Evolutionary conservation across 2,329 filamentous ascomycete genomes (phyloP).

Genomic region (Verticillium nubilum): DNA sequence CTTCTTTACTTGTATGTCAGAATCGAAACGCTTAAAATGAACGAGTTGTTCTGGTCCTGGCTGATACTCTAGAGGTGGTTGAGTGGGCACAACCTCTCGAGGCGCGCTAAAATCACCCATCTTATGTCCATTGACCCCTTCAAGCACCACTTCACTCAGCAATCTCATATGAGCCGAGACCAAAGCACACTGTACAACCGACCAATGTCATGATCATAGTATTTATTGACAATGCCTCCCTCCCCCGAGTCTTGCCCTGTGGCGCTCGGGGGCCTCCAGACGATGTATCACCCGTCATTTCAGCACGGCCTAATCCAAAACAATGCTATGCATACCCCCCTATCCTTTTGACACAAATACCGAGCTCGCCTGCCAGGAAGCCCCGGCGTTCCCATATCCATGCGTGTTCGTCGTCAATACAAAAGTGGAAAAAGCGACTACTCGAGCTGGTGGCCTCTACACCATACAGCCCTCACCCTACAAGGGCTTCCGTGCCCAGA

Average conservation of each 20-base stretch:
- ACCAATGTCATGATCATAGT: background rate
- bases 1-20: too few relatives aligned
- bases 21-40: too few relatives aligned
- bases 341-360: background rate
- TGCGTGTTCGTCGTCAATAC: background rate
- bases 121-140: too few relatives aligned
- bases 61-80: too few relatives aligned
- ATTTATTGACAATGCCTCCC: background rate
- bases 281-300: background rate
- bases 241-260: background rate
- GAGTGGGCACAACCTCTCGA: too few relatives aligned
- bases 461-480: background rate
- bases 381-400: background rate
- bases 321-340: background rate
- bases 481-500: slow-evolving; percentile 32
- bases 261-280: too few relatives aligned
- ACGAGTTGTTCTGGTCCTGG: too few relatives aligned
- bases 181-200: too few relatives aligned
- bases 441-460: background rate
- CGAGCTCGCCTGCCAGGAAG: background rate
- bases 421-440: background rate
- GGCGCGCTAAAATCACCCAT: too few relatives aligned
- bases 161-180: background rate
- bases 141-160: too few relatives aligned
- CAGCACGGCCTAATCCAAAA: background rate